Evolutionary conservation across 163 green algal genomes (phyloP).

Genomic region (Chlorella variabilis): DNA sequence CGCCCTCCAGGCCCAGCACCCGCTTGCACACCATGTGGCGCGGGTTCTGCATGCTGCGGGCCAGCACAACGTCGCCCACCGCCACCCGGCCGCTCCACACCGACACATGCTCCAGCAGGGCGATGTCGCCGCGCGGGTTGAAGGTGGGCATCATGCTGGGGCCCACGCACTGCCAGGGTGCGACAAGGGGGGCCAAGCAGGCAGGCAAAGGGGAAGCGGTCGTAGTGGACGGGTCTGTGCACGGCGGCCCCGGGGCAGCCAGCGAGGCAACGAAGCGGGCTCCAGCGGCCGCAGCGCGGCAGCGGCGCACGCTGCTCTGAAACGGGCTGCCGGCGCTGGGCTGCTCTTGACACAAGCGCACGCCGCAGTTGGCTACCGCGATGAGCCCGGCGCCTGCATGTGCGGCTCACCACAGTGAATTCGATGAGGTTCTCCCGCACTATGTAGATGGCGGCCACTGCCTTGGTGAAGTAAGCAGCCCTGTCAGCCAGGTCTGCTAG

Average conservation of each 20-base stretch:
- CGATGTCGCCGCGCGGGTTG: constrained; percentile 74
- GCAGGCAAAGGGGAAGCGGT: no score
- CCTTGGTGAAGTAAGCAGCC: constrained; percentile 39
- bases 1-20: constrained; percentile 65
- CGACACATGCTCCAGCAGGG: constrained; percentile 74
- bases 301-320: no score
- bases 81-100: constrained; percentile 34
- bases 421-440: constrained; percentile 52
- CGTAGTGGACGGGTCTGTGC: no score
- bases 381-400: no score
- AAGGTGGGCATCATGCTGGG: constrained; percentile 88
- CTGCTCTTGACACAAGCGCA: no score
- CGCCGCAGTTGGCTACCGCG: no score
- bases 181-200: no score
- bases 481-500: background rate
- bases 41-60: constrained; percentile 69
- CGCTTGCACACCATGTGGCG: constrained; percentile 80
- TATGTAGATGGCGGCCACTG: constrained; percentile 40
- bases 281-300: background rate
- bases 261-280: background rate
- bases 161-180: constrained; percentile 70
- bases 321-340: no score
- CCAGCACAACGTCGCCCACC: constrained; percentile 66
- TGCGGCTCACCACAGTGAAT: constrained; percentile 49
- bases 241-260: no score